A percentile compares a stretch with the other conserved stretches of the same genome.
phyloP scores from a whole-genome alignment of 1,284 basidiomycete genomes.

The Phlebopus sp. region DNA sequence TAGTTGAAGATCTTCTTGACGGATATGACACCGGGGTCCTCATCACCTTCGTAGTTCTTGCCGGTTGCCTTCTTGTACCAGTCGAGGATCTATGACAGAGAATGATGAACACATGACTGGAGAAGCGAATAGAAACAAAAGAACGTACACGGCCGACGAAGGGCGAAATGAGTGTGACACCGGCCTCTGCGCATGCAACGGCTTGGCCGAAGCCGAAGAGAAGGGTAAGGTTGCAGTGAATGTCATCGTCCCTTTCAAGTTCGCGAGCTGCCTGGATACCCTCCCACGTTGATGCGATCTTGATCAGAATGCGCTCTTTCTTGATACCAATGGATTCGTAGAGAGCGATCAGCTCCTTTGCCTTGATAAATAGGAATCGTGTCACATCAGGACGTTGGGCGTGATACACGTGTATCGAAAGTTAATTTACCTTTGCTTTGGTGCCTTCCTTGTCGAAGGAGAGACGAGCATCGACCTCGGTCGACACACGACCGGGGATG shows the following conservation, averaged over 20 bases:
- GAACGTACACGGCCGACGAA: conserved; percentile 92
- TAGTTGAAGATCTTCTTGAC: conserved; percentile 98
- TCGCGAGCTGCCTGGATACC: conserved; percentile 98
- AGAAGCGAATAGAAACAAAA: conserved; percentile 13
- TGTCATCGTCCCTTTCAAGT: conserved; percentile 88
- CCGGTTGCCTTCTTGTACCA: conserved; percentile 94
- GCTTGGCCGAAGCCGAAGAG: conserved; percentile 98
- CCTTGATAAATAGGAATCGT: conserved; percentile 43
- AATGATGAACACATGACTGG: conserved; percentile 14
- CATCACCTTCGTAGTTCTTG: conserved; percentile 80
- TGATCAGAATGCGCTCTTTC: conserved; percentile 95
- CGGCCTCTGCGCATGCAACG: conserved; percentile 97
- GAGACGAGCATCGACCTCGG: conserved; percentile 96
- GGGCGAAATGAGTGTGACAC: conserved; percentile 97
- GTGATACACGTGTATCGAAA: conserved; percentile 13
- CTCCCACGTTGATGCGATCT: conserved; percentile 99
- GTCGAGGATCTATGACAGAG: conserved; percentile 73
- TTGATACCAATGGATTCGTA: conserved; percentile 90
- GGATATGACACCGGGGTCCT: conserved; percentile 96
- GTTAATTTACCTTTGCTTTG: conserved; percentile 68
- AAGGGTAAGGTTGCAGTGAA: conserved; percentile 99
- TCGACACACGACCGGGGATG: conserved; percentile 98
- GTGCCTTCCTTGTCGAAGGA: conserved; percentile 95
- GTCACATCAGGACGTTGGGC: conserved; percentile 13
- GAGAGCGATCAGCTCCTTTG: conserved; percentile 89